A percentile compares a stretch with the other conserved stretches of the same genome.
phyloP scores from a whole-genome alignment of 139 green algal species.

The Micractinium conductrix region DNA sequence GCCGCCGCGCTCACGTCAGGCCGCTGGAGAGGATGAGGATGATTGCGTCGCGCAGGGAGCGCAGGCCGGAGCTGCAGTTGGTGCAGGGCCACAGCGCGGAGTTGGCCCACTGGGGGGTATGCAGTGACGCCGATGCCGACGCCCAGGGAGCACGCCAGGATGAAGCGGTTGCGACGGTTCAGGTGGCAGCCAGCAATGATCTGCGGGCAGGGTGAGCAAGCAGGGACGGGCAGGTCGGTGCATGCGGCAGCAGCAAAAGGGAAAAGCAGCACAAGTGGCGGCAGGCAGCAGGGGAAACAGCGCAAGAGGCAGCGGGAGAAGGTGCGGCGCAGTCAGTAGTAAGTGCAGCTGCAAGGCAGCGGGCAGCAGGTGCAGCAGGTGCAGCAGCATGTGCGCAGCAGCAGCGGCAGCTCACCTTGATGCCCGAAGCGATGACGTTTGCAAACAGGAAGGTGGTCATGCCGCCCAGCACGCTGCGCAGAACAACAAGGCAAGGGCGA shows the following conservation, averaged over 20 bases:
- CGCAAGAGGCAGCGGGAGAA: too few relatives aligned
- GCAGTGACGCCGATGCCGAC: conserved; percentile 42
- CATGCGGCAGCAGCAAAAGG: too few relatives aligned
- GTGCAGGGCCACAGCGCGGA: conserved; percentile 28
- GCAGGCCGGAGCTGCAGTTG: background rate
- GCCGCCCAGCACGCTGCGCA: conserved; percentile 69
- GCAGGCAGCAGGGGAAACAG: too few relatives aligned
- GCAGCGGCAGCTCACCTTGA: too few relatives aligned
- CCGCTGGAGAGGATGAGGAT: conserved; percentile 41
- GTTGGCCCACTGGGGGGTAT: conserved; percentile 30
- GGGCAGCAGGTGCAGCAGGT: too few relatives aligned
- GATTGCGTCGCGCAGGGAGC: conserved; percentile 23
- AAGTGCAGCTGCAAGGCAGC: too few relatives aligned
- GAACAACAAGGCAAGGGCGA: conserved; percentile 43
- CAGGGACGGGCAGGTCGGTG: too few relatives aligned
- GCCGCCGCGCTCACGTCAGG: conserved; percentile 1
- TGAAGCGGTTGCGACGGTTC: conserved; percentile 44
- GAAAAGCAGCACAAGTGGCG: too few relatives aligned
- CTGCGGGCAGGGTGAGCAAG: too few relatives aligned
- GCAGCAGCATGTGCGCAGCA: too few relatives aligned
- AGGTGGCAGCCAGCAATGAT: conserved; percentile 43
- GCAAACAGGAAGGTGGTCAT: conserved; percentile 79
- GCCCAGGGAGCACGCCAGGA: conserved; percentile 38
- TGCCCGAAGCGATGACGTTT: conserved; percentile 59
- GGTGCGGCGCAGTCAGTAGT: too few relatives aligned